These are phyloP conservation scores for Russula virescens DNA, from an alignment of 768 basidiomycete species.

Conservation along the genomic window DNA sequence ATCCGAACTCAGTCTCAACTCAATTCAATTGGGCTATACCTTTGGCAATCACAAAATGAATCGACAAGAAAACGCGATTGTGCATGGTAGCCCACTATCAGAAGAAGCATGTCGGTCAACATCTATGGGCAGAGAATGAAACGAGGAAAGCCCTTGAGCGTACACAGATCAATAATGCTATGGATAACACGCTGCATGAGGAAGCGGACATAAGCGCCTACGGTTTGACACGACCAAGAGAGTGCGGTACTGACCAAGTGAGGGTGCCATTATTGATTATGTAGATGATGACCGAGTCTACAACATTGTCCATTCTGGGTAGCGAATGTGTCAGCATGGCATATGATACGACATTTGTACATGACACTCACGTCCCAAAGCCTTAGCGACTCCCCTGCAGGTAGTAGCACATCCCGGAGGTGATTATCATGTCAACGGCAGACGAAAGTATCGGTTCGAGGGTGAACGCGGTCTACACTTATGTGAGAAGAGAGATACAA, in stretches of 20 bases:
- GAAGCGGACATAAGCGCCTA: not conserved
- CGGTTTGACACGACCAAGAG: not conserved
- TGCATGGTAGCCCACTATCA: constrained; percentile 20
- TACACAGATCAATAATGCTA: constrained; percentile 22
- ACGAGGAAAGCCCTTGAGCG: not conserved
- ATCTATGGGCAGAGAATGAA: not conserved
- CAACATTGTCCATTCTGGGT: constrained; percentile 22
- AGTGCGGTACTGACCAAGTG: constrained; percentile 17
- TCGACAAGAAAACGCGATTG: constrained; percentile 23
- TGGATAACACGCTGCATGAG: constrained; percentile 14
- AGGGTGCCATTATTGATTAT: constrained; percentile 26
- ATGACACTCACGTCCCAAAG: constrained; percentile 19
- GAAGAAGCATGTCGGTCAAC: not conserved
- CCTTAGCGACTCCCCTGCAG: constrained; percentile 23
- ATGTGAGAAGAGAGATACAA: not conserved
- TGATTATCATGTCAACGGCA: constrained; percentile 20
- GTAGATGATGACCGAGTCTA: constrained; percentile 22
- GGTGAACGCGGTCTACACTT: constrained; percentile 20
- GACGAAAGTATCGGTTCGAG: constrained; percentile 22
- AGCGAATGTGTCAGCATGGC: not conserved
- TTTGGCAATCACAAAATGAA: constrained; percentile 25
- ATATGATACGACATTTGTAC: not conserved
- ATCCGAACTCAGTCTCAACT: not conserved
- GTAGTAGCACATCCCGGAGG: constrained; percentile 23
- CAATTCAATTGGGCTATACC: constrained; percentile 4